Evolutionary conservation across 202 grass and related monocot species (phyloP).

Genomic region (Carex sylvatica): DNA sequence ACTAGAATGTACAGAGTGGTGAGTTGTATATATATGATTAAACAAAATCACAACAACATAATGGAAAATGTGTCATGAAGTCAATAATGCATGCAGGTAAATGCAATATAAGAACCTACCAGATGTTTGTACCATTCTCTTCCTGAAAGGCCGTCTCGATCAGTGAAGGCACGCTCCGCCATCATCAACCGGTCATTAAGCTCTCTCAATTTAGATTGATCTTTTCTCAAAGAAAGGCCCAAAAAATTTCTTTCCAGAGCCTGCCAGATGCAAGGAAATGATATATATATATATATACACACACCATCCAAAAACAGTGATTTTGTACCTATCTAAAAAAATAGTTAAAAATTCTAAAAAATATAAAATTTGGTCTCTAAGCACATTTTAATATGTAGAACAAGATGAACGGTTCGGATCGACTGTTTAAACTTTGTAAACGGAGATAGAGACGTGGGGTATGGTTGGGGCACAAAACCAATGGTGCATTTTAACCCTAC

Average conservation of each 20-base stretch:
- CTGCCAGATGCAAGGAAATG: conserved; percentile 25
- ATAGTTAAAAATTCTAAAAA: too few species aligned
- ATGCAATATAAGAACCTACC: conserved; percentile 34
- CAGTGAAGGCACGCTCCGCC: conserved; percentile 74
- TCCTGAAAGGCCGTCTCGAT: conserved; percentile 49
- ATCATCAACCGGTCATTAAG: conserved; percentile 78
- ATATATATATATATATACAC: neutral
- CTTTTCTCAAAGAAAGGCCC: conserved; percentile 43
- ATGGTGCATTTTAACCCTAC: too few species aligned
- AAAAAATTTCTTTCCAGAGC: conserved; percentile 39
- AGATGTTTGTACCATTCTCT: conserved; percentile 90
- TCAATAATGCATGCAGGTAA: neutral
- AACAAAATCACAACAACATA: neutral
- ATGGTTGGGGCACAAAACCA: too few species aligned
- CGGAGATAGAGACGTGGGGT: too few species aligned
- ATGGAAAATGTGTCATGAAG: neutral
- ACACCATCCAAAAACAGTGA: too few species aligned
- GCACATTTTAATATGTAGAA: too few species aligned
- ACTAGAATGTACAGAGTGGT: neutral
- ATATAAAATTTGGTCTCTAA: too few species aligned
- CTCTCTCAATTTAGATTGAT: conserved; percentile 52
- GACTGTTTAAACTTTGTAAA: too few species aligned
- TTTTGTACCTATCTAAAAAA: too few species aligned
- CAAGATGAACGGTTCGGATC: too few species aligned
- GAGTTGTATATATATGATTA: neutral